Evolutionary conservation across 352 stramenopile genomes (phyloP).

Genomic region (Phytophthora tentaculata): DNA sequence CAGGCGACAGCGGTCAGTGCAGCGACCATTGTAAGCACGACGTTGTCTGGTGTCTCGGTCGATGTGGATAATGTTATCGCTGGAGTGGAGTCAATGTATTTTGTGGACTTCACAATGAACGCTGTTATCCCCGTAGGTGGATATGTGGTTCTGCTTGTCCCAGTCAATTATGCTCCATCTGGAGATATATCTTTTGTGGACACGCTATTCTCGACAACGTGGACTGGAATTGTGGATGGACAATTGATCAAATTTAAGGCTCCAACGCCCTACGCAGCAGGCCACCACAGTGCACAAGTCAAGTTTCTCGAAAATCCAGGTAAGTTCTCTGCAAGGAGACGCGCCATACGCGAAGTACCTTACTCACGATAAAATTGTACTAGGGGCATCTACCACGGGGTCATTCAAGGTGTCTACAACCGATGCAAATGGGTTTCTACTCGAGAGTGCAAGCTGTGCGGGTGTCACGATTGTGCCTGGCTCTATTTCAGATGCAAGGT

Average conservation of each 20-base stretch:
- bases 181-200: conserved; percentile 26
- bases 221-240: conserved; percentile 15
- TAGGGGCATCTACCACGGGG: conserved; percentile 43
- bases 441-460: conserved; percentile 36
- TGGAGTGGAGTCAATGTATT: conserved; percentile 28
- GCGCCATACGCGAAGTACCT: neutral
- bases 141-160: conserved; percentile 31
- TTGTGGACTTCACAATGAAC: conserved; percentile 17
- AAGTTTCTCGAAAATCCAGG: conserved; percentile 46
- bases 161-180: conserved; percentile 16
- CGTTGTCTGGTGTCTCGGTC: conserved; percentile 11
- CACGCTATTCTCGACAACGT: neutral
- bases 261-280: conserved; percentile 10
- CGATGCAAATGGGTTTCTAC: conserved; percentile 39
- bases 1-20: conserved; percentile 25
- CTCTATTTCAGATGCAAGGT: conserved; percentile 35
- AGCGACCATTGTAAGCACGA: conserved; percentile 26
- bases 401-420: conserved; percentile 45
- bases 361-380: neutral
- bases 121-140: conserved; percentile 33
- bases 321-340: conserved; percentile 8
- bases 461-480: conserved; percentile 46
- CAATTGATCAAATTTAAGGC: conserved; percentile 21
- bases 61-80: conserved; percentile 16
- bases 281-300: conserved; percentile 30